Base-by-base conservation (phyloP, 441 rosid genomes). In the Croton laevigatus region DNA sequence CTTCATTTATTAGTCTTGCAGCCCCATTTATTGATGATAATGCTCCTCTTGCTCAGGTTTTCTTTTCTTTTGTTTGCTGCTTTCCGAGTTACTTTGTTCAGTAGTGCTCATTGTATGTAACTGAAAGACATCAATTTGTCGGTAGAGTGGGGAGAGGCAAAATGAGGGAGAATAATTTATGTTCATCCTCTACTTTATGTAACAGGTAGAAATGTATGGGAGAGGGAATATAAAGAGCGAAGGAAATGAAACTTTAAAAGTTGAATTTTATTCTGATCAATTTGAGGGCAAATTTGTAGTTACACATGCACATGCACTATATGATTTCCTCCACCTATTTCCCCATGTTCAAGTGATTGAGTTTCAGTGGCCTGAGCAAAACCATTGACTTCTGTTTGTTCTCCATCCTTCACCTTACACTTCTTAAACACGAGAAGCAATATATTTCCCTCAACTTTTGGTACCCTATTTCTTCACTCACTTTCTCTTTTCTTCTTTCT, bases 1-100 rank as follows among this genome's bases (percentile, higher is more conserved):
- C 99, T 75, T 92, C 99, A 68, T 94, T 94, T 80, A 86, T 94
- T 71, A 94, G 99, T 80, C 94, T 92, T 5, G 99, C 99, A 22
- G 97, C 99, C 51, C 98, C 98, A 42, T 94, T 90, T 75, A 94
- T 94, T 46, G 98, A 94, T 75, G 99, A 94, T 77, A 90, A 91
- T 79, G 99, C 99, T 68, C 98, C 99, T 51, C 83, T 62, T 45
- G 66, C 85, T 54, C 83, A 94, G 99, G 99, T 94, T 71, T 27
- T 61, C 10, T 58, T 61, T 38, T 54, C 46, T 61, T 27, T 19
- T 19, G 1, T 66, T 48, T 65, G 32, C 32, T 32, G 16, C 19
- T 53, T 23, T 46, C 42, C 40, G 20, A 34, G 37, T 12, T 46
- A 13, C 9, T 54, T 10, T 40, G 19, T 3, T 34, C 48, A 59